Base-by-base conservation (phyloP, 2,329 filamentous ascomycete genomes). In the Pseudocercospora musae region DNA sequence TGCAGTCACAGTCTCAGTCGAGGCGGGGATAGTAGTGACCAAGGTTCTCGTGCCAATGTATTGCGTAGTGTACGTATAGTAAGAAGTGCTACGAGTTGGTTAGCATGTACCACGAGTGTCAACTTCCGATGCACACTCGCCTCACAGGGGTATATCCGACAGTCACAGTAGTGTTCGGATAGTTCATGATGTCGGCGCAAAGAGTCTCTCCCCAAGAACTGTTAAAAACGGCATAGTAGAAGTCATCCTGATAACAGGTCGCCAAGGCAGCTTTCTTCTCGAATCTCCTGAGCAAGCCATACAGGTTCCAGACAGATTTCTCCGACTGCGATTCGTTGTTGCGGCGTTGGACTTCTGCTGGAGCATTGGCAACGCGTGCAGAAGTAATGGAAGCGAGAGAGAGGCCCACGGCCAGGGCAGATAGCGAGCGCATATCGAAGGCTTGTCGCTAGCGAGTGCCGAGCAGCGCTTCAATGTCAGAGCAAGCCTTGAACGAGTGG, bases 71-170 rank as follows among this genome's bases (percentile, higher is more conserved):
- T 53, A 66, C 8, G 52, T 60, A 31, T 65, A 18, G 27, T 58
- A 64, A 25, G 55, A 48, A 20, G 64, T 71, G 62, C 69, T 71
- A 21, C 11, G 25, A n/a, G 11, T 27, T 9, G 20, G 13, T 66
- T 40, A 64, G 58, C 42, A 59, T 31, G 18, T 46, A 42, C 37
- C 21, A 11, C 8, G 20, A 33, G 13, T 15, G 11, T 2, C 10
- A 18, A 11, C 7, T n/a, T n/a, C 7, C 7, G 9, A 37, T 10
- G 37, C 50, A 4, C 5, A 46, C 70, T 62, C 65, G 74, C 74
- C 65, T 69, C 15, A 67, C 70, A 0, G 73, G 72, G 13, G 72
- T 74, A 48, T 64, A 68, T 10, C 73, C 68, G 1, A 66, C 67
- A 3, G 66, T 68, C 23, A 66, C 56, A 2, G 71, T 72, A 4